Evolutionary conservation across 306 rosid species (phyloP), one percentile per base, ranked within the genome.

Genomic region (Gillenia trifoliata): DNA sequence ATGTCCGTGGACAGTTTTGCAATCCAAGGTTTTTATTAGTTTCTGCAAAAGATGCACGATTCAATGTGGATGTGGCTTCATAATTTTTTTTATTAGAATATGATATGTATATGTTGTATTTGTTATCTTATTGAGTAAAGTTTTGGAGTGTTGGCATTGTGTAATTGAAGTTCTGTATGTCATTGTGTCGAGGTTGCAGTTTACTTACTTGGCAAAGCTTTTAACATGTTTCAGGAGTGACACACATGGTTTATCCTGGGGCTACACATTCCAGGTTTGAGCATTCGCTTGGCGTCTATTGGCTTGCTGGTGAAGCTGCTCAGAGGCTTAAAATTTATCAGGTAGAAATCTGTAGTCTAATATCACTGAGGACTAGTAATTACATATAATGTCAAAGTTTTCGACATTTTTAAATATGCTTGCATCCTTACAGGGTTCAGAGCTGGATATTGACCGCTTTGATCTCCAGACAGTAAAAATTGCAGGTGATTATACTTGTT

Each of bases 251-350:
- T 75, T 91, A 91, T 82, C 97, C 98, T 4, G 98, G 95, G 70
- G 97, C 97, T 56, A 85, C 90, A 41, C 98, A 94, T 83, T 87
- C 97, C 64, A 86, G 98, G 78, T 94, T 94, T 70, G 96, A 91
- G 84, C 98, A 94, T 83, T 94, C 98, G 5, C 92, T 94, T 79
- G 98, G 96, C 36, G 98, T 94, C 84, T 91, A 90, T 79, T 94
- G 92, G 89, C 89, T 93, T 75, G 96, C 98, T 22, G 87, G 92
- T 55, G 97, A 88, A 84, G 80, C 86, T 70, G 83, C 91, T 66
- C 91, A 93, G 68, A 87, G 82, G 89, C 93, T 93, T 17, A 88
- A 79, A 50, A 74, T 13, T 70, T 85, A 77, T 76, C 98, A 91
- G 74, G 98, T 93, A 79, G 59, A 64, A 65, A 62, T 20, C 47